Percentiles rank a stretch among this genome's conserved stretches.
Conservation (phyloP, 352 stramenopile genomes). For the Pythium dissimile region DNA sequence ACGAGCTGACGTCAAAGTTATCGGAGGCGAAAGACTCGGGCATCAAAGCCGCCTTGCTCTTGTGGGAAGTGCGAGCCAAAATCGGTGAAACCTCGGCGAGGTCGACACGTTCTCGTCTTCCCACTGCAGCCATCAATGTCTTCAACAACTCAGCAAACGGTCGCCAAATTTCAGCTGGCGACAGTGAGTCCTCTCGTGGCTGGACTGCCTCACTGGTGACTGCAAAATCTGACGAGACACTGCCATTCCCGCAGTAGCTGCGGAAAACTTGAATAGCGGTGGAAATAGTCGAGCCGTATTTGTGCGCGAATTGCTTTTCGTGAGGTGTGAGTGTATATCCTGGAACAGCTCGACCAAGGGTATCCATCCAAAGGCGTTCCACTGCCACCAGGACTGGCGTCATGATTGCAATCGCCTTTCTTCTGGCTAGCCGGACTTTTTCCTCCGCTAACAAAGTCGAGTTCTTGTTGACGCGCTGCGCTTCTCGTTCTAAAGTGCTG, state of each 20-base stretch:
- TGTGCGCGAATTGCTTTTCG: conserved; percentile 67
- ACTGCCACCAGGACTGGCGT: conserved; percentile 70
- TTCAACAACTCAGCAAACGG: conserved; percentile 81
- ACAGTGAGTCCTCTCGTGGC: not conserved
- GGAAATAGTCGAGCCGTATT: conserved; percentile 52
- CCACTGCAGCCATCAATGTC: conserved; percentile 32
- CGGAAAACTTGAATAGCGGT: conserved; percentile 43
- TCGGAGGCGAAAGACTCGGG: conserved; percentile 31
- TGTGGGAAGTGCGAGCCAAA: conserved; percentile 39
- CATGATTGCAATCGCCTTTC: conserved; percentile 83
- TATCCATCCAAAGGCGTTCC: conserved; percentile 64
- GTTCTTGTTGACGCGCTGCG: conserved; percentile 67
- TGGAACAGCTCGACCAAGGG: conserved; percentile 29
- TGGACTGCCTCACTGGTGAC: not conserved
- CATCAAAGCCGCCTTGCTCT: conserved; percentile 47
- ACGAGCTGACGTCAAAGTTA: not conserved
- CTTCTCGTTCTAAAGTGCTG: conserved; percentile 76
- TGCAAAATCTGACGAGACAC: conserved; percentile 1
- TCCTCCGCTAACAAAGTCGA: conserved; percentile 49
- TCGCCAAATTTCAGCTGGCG: conserved; percentile 41
- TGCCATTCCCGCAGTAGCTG: conserved; percentile 34
- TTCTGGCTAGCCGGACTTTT: conserved; percentile 57
- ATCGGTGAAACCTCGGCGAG: conserved; percentile 74
- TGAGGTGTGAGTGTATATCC: conserved; percentile 46
- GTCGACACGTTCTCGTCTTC: conserved; percentile 47